phyloP scores from a whole-genome alignment of 495 filamentous ascomycete genomes.

The Xylaria longipes region DNA sequence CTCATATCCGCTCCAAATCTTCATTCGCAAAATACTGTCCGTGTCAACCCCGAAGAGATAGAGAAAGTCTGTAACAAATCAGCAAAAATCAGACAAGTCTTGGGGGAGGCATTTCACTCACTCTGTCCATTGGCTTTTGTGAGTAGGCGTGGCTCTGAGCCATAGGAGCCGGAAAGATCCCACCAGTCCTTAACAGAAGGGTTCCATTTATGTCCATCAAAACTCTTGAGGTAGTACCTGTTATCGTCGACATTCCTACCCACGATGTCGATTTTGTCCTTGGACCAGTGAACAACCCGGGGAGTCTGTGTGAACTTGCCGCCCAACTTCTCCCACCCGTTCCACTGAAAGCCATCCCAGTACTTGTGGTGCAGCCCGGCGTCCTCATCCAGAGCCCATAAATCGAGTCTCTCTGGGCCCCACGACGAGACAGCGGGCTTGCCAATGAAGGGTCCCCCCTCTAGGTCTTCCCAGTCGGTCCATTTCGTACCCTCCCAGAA shows the following conservation, averaged over 20 bases:
- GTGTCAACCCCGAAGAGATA: constrained; percentile 22
- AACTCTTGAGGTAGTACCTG: constrained; percentile 24
- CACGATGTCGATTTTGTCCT: constrained; percentile 20
- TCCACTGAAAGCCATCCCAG: constrained; percentile 24
- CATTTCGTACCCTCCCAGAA: constrained; percentile 17
- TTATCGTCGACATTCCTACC: constrained; percentile 15
- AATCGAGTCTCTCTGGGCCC: constrained; percentile 11
- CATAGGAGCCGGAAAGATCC: constrained; percentile 19
- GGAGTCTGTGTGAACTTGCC: constrained; percentile 24
- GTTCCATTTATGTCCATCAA: constrained; percentile 13
- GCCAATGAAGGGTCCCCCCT: constrained; percentile 12
- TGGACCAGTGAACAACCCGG: constrained; percentile 12
- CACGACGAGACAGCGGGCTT: constrained; percentile 15
- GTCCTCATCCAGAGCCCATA: constrained; percentile 13
- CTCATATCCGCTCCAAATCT: constrained; percentile 20
- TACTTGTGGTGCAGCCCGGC: constrained; percentile 19
- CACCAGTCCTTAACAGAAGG: constrained; percentile 10
- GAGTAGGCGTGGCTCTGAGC: constrained; percentile 9
- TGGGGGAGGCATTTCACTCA: background rate
- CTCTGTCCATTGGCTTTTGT: background rate
- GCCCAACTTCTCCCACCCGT: constrained; percentile 23
- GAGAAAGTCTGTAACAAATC: constrained; percentile 17
- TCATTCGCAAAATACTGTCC: background rate
- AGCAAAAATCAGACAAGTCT: background rate
- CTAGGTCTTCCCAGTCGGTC: constrained; percentile 19